Evolutionary conservation across 768 basidiomycete genomes (phyloP).

Genomic region (Lentinula aciculospora): DNA sequence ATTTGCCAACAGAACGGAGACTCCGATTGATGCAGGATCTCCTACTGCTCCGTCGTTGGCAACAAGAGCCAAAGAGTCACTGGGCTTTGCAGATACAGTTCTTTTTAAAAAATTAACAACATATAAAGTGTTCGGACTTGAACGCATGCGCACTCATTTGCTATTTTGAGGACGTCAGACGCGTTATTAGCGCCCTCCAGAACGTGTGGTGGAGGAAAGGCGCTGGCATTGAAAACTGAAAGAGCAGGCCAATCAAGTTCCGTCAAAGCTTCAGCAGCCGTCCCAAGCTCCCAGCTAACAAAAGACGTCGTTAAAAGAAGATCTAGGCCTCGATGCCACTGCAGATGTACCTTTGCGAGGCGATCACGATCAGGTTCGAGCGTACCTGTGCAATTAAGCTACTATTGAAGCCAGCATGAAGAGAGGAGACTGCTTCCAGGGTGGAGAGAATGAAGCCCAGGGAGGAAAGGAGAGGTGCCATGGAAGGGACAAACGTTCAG

Average conservation of each 20-base stretch:
- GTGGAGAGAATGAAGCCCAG: neutral
- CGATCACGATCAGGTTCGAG: constrained; percentile 18
- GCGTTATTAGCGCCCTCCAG: constrained; percentile 24
- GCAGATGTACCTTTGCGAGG: constrained; percentile 20
- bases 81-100: constrained; percentile 29
- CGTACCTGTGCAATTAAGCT: constrained; percentile 16
- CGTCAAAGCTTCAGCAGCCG: constrained; percentile 48
- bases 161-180: constrained; percentile 35
- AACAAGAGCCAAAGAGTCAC: constrained; percentile 34
- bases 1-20: constrained; percentile 60
- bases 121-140: neutral
- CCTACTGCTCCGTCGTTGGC: constrained; percentile 40
- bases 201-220: constrained; percentile 33
- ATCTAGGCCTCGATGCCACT: neutral
- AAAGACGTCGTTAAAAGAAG: neutral
- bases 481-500: neutral
- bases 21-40: constrained; percentile 78
- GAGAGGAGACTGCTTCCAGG: neutral
- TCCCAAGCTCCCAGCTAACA: constrained; percentile 61
- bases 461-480: neutral
- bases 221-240: constrained; percentile 40
- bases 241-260: constrained; percentile 45
- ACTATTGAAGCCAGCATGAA: constrained; percentile 13
- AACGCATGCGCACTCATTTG: constrained; percentile 24
- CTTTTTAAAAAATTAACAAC: constrained; percentile 17